Percentiles rank a stretch among this genome's conserved stretches.
Conservation (phyloP, 106 monocot species). For the Iris macrosiphon region DNA sequence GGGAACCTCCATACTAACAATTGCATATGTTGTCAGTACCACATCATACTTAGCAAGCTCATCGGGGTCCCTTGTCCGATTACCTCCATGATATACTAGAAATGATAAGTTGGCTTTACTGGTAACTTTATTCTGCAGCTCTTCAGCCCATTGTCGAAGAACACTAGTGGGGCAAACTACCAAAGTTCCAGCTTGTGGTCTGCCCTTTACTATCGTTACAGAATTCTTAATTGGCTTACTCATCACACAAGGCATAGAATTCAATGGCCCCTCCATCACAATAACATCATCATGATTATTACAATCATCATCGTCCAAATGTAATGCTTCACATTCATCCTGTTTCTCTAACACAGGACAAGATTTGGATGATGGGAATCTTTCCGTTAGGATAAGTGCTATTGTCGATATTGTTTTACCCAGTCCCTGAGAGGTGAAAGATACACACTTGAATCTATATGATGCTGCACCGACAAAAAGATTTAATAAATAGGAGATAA, state of each 20-base stretch:
- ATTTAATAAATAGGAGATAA: not conserved
- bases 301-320: slow-evolving; percentile 62
- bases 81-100: slow-evolving; percentile 86
- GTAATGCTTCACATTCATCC: slow-evolving; percentile 42
- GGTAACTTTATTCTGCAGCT: slow-evolving; percentile 70
- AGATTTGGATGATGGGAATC: slow-evolving; percentile 37
- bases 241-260: not conserved
- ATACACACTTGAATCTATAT: not conserved
- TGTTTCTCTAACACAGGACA: slow-evolving; percentile 16
- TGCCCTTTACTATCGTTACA: slow-evolving; percentile 26
- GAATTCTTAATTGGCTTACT: slow-evolving; percentile 13
- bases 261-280: slow-evolving; percentile 7
- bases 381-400: slow-evolving; percentile 78
- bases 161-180: slow-evolving; percentile 98
- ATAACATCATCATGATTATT: slow-evolving; percentile 12
- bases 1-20: slow-evolving; percentile 92
- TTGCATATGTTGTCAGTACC: slow-evolving; percentile 89
- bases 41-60: slow-evolving; percentile 92
- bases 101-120: slow-evolving; percentile 59
- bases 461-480: not conserved
- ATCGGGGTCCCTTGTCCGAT: slow-evolving; percentile 75
- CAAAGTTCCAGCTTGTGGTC: slow-evolving; percentile 86
- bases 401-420: slow-evolving; percentile 95
- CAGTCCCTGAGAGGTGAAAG: slow-evolving; percentile 47
- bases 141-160: slow-evolving; percentile 93